Evolutionary conservation across 129 eudicot genomes (phyloP), one percentile per base, ranked within the genome.

Genomic region (Artemisia tridentata): DNA sequence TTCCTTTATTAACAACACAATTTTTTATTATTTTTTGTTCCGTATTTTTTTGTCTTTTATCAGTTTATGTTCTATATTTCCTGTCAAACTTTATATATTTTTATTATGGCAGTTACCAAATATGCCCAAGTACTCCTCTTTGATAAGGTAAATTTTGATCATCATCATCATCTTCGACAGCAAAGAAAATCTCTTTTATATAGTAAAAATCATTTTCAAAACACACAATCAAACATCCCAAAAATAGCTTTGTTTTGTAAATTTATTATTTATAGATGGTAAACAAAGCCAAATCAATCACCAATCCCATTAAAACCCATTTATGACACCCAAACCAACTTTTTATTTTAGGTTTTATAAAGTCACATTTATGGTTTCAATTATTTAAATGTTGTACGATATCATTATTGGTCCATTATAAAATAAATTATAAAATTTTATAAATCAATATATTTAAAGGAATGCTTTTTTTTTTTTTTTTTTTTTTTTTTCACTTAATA

Each of bases 271-370:
- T 48, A 15, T 8, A 14, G 3, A 68, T 46, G 19, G 76, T 61
- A 58, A 72, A 72, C 68, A 45, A 19, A 4, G 16, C 38, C 79
- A 53, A 65, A 53, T 45, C 65, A 75, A 75, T 67, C 52, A 67
- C 79, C 62, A 75, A 75, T 57, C 20, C 27, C 61, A 58, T 67
- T 75, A 66, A 54, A 75, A 53, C 50, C 67, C 67, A 75, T 56
- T 75, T 67, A 75, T 46, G 64, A 57, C 80, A 75, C 53, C 52
- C 80, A 27, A 75, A 48, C 80, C 2, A 75, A 67, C 67, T 57
- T 58, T 56, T 54, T 56, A 21, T 59, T 50, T 3, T 55, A 53
- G 27, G 27, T 21, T 51, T 63, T 51, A 63, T 50, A 8, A 7
- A 11, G 29, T n/a, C 27, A 12, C 45, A 59, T 71, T 71, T 11